A percentile compares a stretch with the other conserved stretches of the same genome.
phyloP scores from a whole-genome alignment of 2,329 filamentous ascomycete species.

The Pyrenochaeta sp. region DNA sequence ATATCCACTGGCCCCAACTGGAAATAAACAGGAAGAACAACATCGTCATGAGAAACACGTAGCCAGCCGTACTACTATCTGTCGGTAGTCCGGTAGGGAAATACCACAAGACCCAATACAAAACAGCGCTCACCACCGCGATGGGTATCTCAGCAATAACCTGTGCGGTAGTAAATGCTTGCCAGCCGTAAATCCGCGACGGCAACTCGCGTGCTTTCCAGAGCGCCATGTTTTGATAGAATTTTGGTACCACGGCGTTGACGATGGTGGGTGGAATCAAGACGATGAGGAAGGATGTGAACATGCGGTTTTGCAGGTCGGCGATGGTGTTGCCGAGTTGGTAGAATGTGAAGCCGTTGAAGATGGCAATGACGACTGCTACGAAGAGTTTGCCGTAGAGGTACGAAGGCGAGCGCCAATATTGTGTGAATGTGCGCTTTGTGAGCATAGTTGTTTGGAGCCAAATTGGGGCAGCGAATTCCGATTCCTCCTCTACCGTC shows the following conservation, averaged over 20 bases:
- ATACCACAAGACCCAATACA: conserved; percentile 82
- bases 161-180: conserved; percentile 72
- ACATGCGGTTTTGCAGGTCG: conserved; percentile 81
- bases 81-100: conserved; percentile 75
- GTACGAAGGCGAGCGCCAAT: conserved; percentile 80
- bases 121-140: conserved; percentile 68
- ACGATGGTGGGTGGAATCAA: conserved; percentile 73
- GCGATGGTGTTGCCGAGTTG: conserved; percentile 70
- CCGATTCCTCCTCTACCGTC: conserved; percentile 45
- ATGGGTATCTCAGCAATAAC: conserved; percentile 77
- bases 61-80: conserved; percentile 72
- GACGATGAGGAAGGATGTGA: conserved; percentile 70
- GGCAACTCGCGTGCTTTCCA: conserved; percentile 79
- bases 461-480: conserved; percentile 72
- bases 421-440: conserved; percentile 73
- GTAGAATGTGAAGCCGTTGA: conserved; percentile 83
- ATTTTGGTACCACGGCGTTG: conserved; percentile 79
- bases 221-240: conserved; percentile 74
- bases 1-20: conserved; percentile 85
- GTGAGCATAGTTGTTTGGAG: conserved; percentile 73
- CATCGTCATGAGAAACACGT: conserved; percentile 79
- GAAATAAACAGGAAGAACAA: conserved; percentile 80
- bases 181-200: conserved; percentile 78
- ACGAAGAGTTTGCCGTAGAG: conserved; percentile 80
- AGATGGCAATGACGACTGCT: conserved; percentile 74